Conservation (phyloP, 345 rosid species). For the Gossypium rotundifolium region DNA sequence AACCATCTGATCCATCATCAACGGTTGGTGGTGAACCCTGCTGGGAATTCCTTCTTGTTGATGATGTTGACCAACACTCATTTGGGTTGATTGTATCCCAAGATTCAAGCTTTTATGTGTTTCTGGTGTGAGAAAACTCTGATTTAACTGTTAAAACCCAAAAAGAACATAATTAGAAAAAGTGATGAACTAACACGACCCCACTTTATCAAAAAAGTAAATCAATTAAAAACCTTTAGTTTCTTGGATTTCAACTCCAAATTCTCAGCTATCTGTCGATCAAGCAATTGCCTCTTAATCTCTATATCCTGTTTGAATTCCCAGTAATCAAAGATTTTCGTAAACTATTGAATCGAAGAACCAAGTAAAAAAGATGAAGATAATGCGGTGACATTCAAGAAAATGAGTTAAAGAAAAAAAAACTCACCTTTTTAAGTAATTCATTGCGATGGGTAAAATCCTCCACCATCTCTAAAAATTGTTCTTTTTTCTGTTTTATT, state of each 20-base stretch:
- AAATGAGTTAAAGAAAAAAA: neutral
- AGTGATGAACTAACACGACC: neutral
- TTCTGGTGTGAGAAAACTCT: neutral
- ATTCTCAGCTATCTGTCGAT: conserved; percentile 15
- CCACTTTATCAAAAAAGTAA: neutral
- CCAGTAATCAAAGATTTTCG: neutral
- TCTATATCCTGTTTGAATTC: conserved; percentile 28
- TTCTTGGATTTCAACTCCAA: conserved; percentile 19
- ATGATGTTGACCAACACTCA: neutral
- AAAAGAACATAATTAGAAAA: neutral
- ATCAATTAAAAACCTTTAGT: conserved; percentile 13
- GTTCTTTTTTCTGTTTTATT: conserved; percentile 24
- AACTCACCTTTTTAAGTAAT: conserved; percentile 14
- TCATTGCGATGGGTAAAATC: conserved; percentile 8
- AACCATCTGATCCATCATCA: conserved; percentile 5
- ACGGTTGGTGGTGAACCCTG: conserved; percentile 1
- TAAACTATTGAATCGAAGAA: neutral
- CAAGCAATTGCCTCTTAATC: neutral
- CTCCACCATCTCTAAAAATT: conserved; percentile 9
- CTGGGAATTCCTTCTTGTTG: neutral
- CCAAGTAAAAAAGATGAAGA: conserved; percentile 6
- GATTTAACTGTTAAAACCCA: neutral
- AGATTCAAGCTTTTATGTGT: too few species aligned
- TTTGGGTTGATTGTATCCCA: neutral
- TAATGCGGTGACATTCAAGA: too few species aligned